Evolutionary conservation across 2,329 filamentous ascomycete genomes (phyloP), one percentile per base, ranked within the genome.

Genomic region (Dactylonectria macrodidyma): DNA sequence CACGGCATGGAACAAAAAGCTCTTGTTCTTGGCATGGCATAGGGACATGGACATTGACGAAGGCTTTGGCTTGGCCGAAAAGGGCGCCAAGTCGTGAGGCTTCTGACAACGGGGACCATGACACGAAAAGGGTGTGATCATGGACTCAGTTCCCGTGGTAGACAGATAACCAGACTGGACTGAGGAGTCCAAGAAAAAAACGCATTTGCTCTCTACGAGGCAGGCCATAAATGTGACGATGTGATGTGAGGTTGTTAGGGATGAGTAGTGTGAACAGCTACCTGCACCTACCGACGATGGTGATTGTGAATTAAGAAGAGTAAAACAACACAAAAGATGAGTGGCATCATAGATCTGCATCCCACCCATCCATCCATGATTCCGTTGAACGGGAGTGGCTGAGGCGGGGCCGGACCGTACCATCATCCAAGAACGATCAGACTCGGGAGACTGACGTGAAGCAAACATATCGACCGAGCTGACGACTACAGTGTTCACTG

Each of bases 121-220:
- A 66, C 69, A 68, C 69, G 67, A 59, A 65, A 57, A 62, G 66
- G 60, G 57, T 65, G 71, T 70, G 71, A 70, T 58, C 59, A 68
- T 69, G 73, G 70, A 68, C 66, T 75, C 72, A 71, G 70, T 73
- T 73, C 73, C 76, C 75, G 73, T 76, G 75, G 76, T 77, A 77
- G 75, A 77, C 75, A 78, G 76, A 78, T 62, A 75, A 75, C 75
- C 75, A 76, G 75, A 76, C 72, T 77, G 75, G 76, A 77, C 76
- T 77, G 76, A 76, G 76, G 65, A 73, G 76, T 78, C 75, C 75
- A 61, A 71, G 73, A 76, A 78, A 78, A 78, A 78, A 75, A 76
- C 58, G 74, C 68, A 72, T 74, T 38, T 73, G 75, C 71, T 68
- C 74, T 58, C 57, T 59, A 59, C 5, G 8, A 24, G 30, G 48